Base-by-base conservation (phyloP, 768 basidiomycete genomes). In the Lactarius evosmus region DNA sequence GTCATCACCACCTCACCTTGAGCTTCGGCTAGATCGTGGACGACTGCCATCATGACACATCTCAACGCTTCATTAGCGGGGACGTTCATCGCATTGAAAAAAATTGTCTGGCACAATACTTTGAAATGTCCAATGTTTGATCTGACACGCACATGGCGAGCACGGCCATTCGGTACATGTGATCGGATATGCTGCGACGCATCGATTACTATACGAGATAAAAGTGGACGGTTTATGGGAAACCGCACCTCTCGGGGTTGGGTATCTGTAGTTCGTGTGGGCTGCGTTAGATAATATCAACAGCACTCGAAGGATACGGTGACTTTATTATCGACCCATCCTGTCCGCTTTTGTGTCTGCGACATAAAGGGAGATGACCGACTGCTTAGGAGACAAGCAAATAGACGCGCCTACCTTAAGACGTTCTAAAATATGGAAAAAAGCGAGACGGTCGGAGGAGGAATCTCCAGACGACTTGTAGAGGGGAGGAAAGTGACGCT, bases 111-210 rank as follows among this genome's bases (percentile, higher is more conserved):
- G 25, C 8, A 59, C 36, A 83, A 57, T 64, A 92, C 92, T 88
- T 89, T 70, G 89, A 74, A 30, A 90, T 74, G 73, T 92, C 89
- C 8, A 93, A 80, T 0, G 78, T 80, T n/a, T 75, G 56, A 70
- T 92, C 92, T 0, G 92, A 87, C 6, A 85, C 83, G 65, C 93
- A 89, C 85, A 99, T 88, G 4, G 94, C 88, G 49, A 98, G 81
- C n/a, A 98, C 73, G 1, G 93, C 89, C 96, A 99, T 98, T 53
- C 96, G 81, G 73, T 94, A 92, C 96, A 97, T 98, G 71, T 98
- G 95, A 74, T 98, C 96, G 8, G 93, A 87, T 66, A 98, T 95
- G 53, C 44, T 54, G 16, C 6, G 17, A 50, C 19, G 49, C 27
- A 52, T 59, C 7, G 5, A 22, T 33, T 4, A 49, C 27, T 34